Evolutionary conservation across 2,329 filamentous ascomycete species (phyloP), one percentile per base, ranked within the genome.

Genomic region (Pyrenophora seminiperda): DNA sequence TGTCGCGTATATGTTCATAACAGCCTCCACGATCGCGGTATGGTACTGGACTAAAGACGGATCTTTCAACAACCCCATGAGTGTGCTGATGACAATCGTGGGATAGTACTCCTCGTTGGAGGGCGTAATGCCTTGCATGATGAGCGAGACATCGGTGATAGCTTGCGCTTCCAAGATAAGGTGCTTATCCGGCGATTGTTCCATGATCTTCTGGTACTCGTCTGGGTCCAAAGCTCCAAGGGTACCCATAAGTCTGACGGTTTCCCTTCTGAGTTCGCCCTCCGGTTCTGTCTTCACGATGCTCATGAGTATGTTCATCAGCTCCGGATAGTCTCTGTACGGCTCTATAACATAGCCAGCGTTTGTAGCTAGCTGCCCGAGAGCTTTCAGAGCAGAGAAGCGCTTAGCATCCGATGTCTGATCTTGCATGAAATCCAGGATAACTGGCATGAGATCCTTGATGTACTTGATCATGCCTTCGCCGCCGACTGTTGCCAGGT

Each of bases 91-190:
- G 38, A 97, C 94, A 14, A 99, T 91, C 0, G 94, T 99, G 0
- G 94, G 94, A 68, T 96, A 99, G 73, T 99, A 99, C 65, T 99
- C 94, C 68, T 99, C 96, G 67, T 90, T 96, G 0, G 93, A 97
- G 0, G 94, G 95, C 0, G 92, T 97, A 32, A 97, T 80, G 11
- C 95, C 94, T 33, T 90, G 91, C 93, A 99, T 99, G 81, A 99
- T 97, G 22, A 99, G 81, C 3, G 92, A 94, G 37, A 99, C 95
- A 73, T 99, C 94, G 0, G 93, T 96, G 63, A 96, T 80, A 7
- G 79, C 77, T 59, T 87, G 81, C n/a, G 83, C 79, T 67, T 88
- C 85, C 37, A 84, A 79, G 46, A 83, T 80, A 39, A 86, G 83
- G 66, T 94, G 89, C 57, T 88, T 83, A 67, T 97, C 93, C 0